Evolutionary conservation across 75 land plant species (phyloP), one percentile per base, ranked within the genome.

Genomic region (Selaginella tamariscina): DNA sequence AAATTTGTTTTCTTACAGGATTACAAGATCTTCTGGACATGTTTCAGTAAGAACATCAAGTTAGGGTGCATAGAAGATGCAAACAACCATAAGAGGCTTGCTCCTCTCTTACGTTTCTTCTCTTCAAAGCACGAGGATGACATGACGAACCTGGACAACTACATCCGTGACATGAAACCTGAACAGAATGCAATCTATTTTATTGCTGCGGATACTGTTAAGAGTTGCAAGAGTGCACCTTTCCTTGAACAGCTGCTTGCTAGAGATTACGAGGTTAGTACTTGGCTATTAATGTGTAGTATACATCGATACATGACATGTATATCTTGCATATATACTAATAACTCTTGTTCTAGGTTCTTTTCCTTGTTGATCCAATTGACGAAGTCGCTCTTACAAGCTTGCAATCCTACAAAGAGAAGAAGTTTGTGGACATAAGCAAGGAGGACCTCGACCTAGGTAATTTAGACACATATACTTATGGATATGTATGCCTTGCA

Each of bases 341-440:
- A 66, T 24, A 27, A 66, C 44, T 33, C 64, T 33, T 23, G 71
- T 30, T 67, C 24, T 64, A 92, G 97, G 97, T 92, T 44, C 75
- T 93, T 0, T 93, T 85, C 74, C 74, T 93, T 2, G 79, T 93
- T 54, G 98, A 93, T 55, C 98, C 98, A 0, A 84, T 93, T 57
- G 98, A 93, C 77, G 98, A 93, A 73, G 93, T 93, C 64, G 91
- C 98, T 2, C 81, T 93, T 44, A 89, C 88, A 70, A 93, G 89
- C 69, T 66, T 93, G 49, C 86, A 89, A 73, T 85, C 88, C 0
- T 93, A 89, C 80, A 91, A 93, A 56, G 98, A 91, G 44, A 89
- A 89, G 82, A 89, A 93, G 65, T 93, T 93, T 75, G 88, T 93
- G 65, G 98, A 93, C 72, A 93, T 93, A 64, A 93, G 98, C 83